Percentiles rank a stretch among this genome's conserved stretches.
Evolutionary conservation across 768 basidiomycete genomes (phyloP).

Genomic region (Zangia roseola): DNA sequence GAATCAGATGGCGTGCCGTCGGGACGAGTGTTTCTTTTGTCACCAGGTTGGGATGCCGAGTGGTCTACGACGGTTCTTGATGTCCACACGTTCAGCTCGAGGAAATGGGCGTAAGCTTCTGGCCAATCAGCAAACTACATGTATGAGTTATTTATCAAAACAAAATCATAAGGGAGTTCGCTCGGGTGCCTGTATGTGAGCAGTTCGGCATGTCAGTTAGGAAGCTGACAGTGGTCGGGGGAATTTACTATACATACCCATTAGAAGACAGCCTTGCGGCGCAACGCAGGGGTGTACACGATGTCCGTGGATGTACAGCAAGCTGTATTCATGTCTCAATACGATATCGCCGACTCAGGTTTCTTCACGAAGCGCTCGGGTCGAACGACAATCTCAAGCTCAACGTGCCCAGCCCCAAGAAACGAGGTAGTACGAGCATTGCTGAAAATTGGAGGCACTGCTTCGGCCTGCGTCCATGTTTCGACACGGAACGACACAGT

Average conservation of each 20-base stretch:
- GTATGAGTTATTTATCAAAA: neutral
- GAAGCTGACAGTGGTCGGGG: conserved; percentile 45
- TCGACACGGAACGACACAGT: neutral
- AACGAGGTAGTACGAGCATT: conserved; percentile 53
- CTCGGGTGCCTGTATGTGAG: conserved; percentile 45
- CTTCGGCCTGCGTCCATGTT: conserved; percentile 49
- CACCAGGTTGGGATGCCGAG: conserved; percentile 31
- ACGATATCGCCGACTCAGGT: conserved; percentile 41
- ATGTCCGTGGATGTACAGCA: conserved; percentile 48
- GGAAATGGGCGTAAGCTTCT: conserved; percentile 50
- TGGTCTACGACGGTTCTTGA: conserved; percentile 37
- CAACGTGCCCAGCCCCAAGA: conserved; percentile 60
- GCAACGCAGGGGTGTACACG: conserved; percentile 32
- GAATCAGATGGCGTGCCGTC: conserved; percentile 46
- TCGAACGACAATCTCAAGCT: conserved; percentile 55
- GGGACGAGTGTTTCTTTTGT: conserved; percentile 33
- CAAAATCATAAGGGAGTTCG: conserved; percentile 12
- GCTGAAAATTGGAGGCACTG: conserved; percentile 43
- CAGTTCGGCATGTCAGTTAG: neutral
- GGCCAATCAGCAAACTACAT: conserved; percentile 55
- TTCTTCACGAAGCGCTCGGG: conserved; percentile 54
- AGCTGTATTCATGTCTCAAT: conserved; percentile 37
- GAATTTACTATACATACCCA: conserved; percentile 49
- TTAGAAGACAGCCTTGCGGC: neutral
- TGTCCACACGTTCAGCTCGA: conserved; percentile 61